Conservation (phyloP, 2,329 filamentous ascomycete species). For the Teratosphaeria zuluensis region DNA sequence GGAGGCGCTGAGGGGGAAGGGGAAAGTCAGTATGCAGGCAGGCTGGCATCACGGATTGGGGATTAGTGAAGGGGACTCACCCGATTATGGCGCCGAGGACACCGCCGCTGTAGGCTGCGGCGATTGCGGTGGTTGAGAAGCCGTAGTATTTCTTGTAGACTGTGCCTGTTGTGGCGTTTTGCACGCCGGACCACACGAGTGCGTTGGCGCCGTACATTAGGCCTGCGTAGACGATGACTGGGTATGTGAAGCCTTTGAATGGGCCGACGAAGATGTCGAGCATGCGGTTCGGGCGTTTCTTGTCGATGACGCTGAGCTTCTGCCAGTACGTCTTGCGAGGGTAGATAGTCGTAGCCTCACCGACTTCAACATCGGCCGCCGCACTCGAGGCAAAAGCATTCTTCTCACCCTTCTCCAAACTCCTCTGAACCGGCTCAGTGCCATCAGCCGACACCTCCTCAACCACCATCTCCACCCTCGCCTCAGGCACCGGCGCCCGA, state of each 20-base stretch:
- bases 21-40: too few species aligned
- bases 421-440: too few species aligned
- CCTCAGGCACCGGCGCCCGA: neutral
- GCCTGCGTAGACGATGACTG: slow-evolving; percentile 15
- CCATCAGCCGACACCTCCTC: too few species aligned
- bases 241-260: slow-evolving; percentile 17
- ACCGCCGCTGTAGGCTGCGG: slow-evolving; percentile 27
- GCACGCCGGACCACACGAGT: slow-evolving; percentile 16
- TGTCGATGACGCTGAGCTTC: slow-evolving; percentile 33
- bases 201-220: slow-evolving; percentile 18
- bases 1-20: slow-evolving; percentile 14
- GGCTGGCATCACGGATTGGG: too few species aligned
- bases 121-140: slow-evolving; percentile 29
- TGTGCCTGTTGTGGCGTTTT: slow-evolving; percentile 12
- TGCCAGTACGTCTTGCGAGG: slow-evolving; percentile 34
- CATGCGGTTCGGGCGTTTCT: slow-evolving; percentile 34
- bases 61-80: slow-evolving; percentile 6
- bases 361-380: slow-evolving; percentile 15
- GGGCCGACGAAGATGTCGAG: slow-evolving; percentile 26
- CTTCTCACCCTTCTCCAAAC: slow-evolving; percentile 4
- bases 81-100: slow-evolving; percentile 28
- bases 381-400: neutral
- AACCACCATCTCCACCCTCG: too few species aligned
- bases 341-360: slow-evolving; percentile 16
- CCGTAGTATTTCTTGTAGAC: slow-evolving; percentile 26